Base-by-base conservation (phyloP, 306 rosid genomes). In the Acacia crassicarpa region DNA sequence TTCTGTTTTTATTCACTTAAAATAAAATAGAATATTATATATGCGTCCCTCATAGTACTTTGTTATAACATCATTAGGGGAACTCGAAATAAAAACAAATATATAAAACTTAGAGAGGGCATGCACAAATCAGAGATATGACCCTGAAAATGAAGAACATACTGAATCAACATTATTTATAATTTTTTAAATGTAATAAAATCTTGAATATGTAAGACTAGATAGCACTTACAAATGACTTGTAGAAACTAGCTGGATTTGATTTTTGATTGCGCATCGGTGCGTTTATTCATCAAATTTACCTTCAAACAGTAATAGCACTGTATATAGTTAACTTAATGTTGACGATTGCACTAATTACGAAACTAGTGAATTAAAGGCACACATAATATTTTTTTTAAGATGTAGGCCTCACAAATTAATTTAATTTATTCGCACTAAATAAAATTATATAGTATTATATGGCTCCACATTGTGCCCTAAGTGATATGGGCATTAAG, bases 401-500 rank as follows among this genome's bases (percentile, higher is more conserved):
- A 16, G 23, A 53, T 53, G 23, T 53, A 17, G 61, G 61, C 22
- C 61, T 19, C 61, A 53, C 61, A 19, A 16, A 53, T 53, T 53
- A 19, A 23, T 53, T 19, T 53, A 19, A 5, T 53, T 53, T 19
- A 20, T 19, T 53, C 23, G 23, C 61, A 53, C 61, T 53, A 53
- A 53, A 16, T 74, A 13, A 62, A 30, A 54, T 19, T 38, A 22
- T 19, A 67, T 46, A 81, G 19, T 44, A 49, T 53, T 51, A 46
- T 53, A 56, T 70, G 48, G 68, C 68, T 87, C 89, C 85, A 87
- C 86, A 45, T 81, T 81, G 87, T 73, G 93, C 72, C 75, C 49
- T 15, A 81, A 76, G 92, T 89, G 97, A 81, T 58, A 72, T 87
- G 74, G 75, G 91, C 97, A 92, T 92, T 89, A 82, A 83, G 56